A percentile compares a stretch with the other conserved stretches of the same genome.
phyloP scores from a whole-genome alignment of 768 basidiomycete species.

The Dioszegia crocea region DNA sequence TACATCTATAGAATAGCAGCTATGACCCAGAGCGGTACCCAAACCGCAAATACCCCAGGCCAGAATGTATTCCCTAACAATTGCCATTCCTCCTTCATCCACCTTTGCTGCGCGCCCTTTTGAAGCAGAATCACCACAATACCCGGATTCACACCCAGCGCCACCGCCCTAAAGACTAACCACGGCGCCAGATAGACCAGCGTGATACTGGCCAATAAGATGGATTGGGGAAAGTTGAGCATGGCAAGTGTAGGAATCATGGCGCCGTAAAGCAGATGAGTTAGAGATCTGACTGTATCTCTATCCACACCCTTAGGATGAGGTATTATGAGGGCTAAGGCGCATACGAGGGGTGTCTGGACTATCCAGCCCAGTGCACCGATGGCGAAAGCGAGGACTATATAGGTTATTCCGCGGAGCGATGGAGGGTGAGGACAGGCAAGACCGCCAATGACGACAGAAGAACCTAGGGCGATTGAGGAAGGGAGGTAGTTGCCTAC shows the following conservation, averaged over 20 bases:
- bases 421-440: slow-evolving; percentile 37
- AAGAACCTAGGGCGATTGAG: slow-evolving; percentile 74
- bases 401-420: slow-evolving; percentile 64
- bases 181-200: slow-evolving; percentile 16
- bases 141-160: slow-evolving; percentile 8
- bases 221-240: slow-evolving; percentile 87
- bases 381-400: slow-evolving; percentile 18
- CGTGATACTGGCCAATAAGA: slow-evolving; percentile 59
- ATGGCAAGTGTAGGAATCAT: slow-evolving; percentile 80
- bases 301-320: slow-evolving; percentile 10
- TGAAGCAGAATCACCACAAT: background rate
- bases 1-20: slow-evolving; percentile 13
- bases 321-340: slow-evolving; percentile 13
- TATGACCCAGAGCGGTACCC: slow-evolving; percentile 30
- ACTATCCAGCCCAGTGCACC: slow-evolving; percentile 46
- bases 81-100: slow-evolving; percentile 23
- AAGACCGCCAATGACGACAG: slow-evolving; percentile 80
- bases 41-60: slow-evolving; percentile 27
- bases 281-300: slow-evolving; percentile 54
- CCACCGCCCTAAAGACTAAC: slow-evolving; percentile 3
- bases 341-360: slow-evolving; percentile 38
- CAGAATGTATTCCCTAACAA: slow-evolving; percentile 30
- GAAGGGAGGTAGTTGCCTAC: slow-evolving; percentile 89
- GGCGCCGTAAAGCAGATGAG: slow-evolving; percentile 77
- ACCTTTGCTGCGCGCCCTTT: too few species aligned